Evolutionary conservation across 352 stramenopile species (phyloP), one percentile per base, ranked within the genome.

Genomic region (Pythium biforme): DNA sequence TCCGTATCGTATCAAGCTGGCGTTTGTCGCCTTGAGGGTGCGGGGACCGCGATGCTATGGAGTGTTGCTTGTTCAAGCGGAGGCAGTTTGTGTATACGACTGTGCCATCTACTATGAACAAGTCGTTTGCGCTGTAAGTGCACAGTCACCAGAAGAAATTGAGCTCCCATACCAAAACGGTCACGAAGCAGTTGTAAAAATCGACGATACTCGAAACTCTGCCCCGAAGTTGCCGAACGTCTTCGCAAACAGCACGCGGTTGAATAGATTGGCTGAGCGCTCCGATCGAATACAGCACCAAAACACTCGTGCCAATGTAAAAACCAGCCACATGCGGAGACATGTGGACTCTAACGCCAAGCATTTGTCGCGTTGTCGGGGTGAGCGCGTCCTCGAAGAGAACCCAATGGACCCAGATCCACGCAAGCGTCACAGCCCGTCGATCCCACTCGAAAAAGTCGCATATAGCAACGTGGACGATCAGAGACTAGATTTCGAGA

Each of bases 111-210:
- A 69, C 31, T 8, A 69, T 25, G 17, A 69, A 29, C 17, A 69
- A 48, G 2, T 61, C 55, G 29, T 57, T 48, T 3, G 23, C 27
- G 11, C n/a, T 14, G 14, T 33, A 56, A 2, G 15, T 40, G 15
- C 29, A 41, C 2, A 62, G 27, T 6, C 57, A n/a, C 64, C 57
- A 70, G 14, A 66, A 54, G 11, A 70, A 49, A 6, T 43, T 47
- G 5, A 70, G 20, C 5, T 20, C 33, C 25, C 52, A 59, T 7
- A 41, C 23, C 23, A 70, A 22, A 0, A 57, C 27, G 4, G 55
- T 70, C n/a, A 34, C 34, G 25, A 59, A 66, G 27, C 52, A 66
- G 23, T 57, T 66, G 57, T 54, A 62, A 31, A 66, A 70, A 66
- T 20, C 27, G 57, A 52, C 4, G 53, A 39, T 12, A 70, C 49